phyloP scores from a whole-genome alignment of 1,284 basidiomycete species.

The Irpex sp. region DNA sequence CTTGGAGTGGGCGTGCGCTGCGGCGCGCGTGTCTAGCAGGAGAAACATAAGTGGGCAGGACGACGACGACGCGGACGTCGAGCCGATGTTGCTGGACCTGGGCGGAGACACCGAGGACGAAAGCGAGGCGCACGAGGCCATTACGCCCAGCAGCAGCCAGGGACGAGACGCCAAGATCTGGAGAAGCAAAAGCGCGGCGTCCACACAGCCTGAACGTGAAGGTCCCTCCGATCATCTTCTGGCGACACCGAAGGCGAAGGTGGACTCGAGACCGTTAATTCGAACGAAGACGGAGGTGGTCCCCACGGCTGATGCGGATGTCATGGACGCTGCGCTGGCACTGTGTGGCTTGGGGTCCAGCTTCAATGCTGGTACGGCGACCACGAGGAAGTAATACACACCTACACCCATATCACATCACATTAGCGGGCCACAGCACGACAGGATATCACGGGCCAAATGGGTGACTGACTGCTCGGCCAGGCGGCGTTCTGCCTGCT shows the following conservation, averaged over 20 bases:
- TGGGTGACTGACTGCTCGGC: background rate
- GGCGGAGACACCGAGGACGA: slow-evolving; percentile 32
- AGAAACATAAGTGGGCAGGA: slow-evolving; percentile 23
- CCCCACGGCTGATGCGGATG: slow-evolving; percentile 2
- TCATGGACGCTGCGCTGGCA: slow-evolving; percentile 11
- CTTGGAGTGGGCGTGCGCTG: slow-evolving; percentile 73
- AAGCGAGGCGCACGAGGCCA: slow-evolving; percentile 29
- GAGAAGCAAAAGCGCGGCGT: background rate
- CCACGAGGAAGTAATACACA: background rate
- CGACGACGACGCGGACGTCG: slow-evolving; percentile 23
- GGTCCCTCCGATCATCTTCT: background rate
- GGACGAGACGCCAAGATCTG: slow-evolving; percentile 4
- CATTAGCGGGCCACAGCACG: background rate
- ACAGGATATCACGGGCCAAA: background rate
- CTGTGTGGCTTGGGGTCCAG: slow-evolving; percentile 9
- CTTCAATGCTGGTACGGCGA: background rate
- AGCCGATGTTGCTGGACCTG: slow-evolving; percentile 24
- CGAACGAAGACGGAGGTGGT: background rate
- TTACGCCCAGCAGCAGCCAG: slow-evolving; percentile 37
- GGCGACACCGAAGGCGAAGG: background rate
- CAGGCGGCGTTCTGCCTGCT: background rate
- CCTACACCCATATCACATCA: background rate
- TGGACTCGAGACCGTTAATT: background rate
- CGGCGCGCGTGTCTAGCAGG: slow-evolving; percentile 38
- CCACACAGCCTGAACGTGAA: background rate